phyloP scores from a whole-genome alignment of 768 basidiomycete genomes.

The Kwoniella heveanensis region DNA sequence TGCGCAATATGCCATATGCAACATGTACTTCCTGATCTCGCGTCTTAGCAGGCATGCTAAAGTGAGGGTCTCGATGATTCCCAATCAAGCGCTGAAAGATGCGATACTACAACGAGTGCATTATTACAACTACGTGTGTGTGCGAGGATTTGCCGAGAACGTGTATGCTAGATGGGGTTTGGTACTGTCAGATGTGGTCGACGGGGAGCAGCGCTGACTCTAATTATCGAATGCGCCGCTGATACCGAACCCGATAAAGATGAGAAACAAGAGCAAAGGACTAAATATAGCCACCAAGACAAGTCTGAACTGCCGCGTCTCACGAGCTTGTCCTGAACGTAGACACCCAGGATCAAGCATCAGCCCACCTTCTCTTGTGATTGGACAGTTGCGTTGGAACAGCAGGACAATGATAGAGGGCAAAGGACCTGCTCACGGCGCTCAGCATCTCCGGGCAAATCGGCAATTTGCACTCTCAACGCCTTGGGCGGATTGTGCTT shows the following conservation, averaged over 20 bases:
- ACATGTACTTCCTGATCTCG: too few species aligned
- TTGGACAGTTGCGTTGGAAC: too few species aligned
- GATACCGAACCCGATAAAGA: not conserved
- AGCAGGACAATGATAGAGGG: too few species aligned
- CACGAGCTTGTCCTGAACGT: not conserved
- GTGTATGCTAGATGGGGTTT: too few species aligned
- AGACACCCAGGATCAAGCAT: too few species aligned
- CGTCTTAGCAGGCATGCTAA: too few species aligned
- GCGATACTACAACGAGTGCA: not conserved
- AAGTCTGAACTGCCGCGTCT: not conserved
- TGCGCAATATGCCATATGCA: not conserved
- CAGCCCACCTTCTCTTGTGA: too few species aligned
- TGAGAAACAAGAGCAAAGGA: not conserved
- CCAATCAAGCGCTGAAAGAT: too few species aligned
- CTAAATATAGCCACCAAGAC: not conserved
- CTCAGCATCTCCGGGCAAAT: conserved; percentile 31
- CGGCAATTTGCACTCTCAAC: conserved; percentile 19
- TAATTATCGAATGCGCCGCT: not conserved
- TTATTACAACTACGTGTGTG: not conserved
- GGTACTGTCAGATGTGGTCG: too few species aligned
- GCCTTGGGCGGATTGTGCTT: conserved; percentile 20
- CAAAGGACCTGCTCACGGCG: conserved; percentile 15
- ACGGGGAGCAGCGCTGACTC: not conserved
- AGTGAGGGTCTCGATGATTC: too few species aligned
- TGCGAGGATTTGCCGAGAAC: too few species aligned